phyloP scores from a whole-genome alignment of 768 basidiomycete species.

The Amanita subjunquillea region DNA sequence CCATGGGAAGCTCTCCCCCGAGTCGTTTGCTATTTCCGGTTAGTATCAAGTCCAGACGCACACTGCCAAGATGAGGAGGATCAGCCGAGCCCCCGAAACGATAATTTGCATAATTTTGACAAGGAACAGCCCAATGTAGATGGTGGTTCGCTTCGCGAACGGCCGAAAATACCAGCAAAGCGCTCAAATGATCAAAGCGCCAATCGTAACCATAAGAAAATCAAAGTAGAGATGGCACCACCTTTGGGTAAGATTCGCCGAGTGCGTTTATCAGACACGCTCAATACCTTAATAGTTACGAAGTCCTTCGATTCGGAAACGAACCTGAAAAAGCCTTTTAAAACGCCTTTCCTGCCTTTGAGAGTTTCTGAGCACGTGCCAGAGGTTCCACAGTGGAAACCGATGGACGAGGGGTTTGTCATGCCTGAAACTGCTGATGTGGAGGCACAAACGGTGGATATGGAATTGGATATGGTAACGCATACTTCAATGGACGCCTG shows the following conservation, averaged over 20 bases:
- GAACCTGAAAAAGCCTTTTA: slow-evolving; percentile 39
- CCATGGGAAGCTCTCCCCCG: slow-evolving; percentile 37
- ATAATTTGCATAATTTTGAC: background rate
- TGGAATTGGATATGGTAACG: background rate
- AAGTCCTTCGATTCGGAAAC: slow-evolving; percentile 32
- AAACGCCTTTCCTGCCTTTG: slow-evolving; percentile 23
- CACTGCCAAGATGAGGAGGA: slow-evolving; percentile 8
- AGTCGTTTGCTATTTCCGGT: slow-evolving; percentile 18
- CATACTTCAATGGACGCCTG: background rate
- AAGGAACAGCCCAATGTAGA: background rate
- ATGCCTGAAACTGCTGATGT: background rate
- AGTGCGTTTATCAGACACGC: background rate
- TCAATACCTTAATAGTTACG: slow-evolving; percentile 24
- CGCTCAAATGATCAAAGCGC: slow-evolving; percentile 6
- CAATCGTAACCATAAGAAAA: slow-evolving; percentile 17
- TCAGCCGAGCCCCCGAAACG: background rate
- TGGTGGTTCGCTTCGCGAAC: background rate
- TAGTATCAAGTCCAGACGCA: slow-evolving; percentile 8
- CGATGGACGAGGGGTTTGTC: background rate
- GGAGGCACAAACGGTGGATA: background rate
- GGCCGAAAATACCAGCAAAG: slow-evolving; percentile 5
- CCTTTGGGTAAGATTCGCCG: slow-evolving; percentile 19
- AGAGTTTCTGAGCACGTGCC: background rate
- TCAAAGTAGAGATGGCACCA: slow-evolving; percentile 20
- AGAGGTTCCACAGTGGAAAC: background rate